These are phyloP conservation scores for Sporisorium reilianum DNA, from an alignment of 1,284 basidiomycete species.

Conservation along the genomic window DNA sequence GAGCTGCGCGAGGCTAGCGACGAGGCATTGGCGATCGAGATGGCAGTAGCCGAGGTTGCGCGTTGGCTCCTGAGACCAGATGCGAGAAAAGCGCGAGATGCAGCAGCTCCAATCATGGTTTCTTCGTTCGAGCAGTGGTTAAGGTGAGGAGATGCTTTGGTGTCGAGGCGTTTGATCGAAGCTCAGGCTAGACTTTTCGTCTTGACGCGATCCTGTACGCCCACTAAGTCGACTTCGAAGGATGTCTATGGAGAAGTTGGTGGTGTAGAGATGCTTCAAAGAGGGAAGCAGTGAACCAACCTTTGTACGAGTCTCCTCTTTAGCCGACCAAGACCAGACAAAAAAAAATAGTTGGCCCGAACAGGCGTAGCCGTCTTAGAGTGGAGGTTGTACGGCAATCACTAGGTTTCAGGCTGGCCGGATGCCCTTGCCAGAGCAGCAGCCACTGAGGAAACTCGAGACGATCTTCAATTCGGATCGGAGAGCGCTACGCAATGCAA, in stretches of 20 bases:
- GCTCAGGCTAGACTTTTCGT: background rate
- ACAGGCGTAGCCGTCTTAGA: background rate
- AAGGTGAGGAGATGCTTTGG: too few relatives aligned
- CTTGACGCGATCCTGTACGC: background rate
- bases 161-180: background rate
- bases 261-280: background rate
- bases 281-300: background rate
- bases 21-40: conserved; percentile 8
- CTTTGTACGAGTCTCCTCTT: background rate
- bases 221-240: conserved; percentile 26
- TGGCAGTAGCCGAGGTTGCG: conserved; percentile 6
- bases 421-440: too few relatives aligned
- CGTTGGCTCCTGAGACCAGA: conserved; percentile 21
- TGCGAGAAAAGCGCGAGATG: conserved; percentile 28
- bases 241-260: conserved; percentile 2
- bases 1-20: conserved; percentile 20
- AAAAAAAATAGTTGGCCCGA: conserved; percentile 10
- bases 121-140: background rate
- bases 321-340: background rate
- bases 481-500: background rate
- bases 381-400: too few relatives aligned
- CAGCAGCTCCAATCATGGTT: conserved; percentile 41
- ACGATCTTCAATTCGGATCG: conserved; percentile 7
- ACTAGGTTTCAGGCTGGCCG: too few relatives aligned
- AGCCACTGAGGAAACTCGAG: background rate